phyloP scores from a whole-genome alignment of 352 stramenopile genomes.

The Discostella stelligera region DNA sequence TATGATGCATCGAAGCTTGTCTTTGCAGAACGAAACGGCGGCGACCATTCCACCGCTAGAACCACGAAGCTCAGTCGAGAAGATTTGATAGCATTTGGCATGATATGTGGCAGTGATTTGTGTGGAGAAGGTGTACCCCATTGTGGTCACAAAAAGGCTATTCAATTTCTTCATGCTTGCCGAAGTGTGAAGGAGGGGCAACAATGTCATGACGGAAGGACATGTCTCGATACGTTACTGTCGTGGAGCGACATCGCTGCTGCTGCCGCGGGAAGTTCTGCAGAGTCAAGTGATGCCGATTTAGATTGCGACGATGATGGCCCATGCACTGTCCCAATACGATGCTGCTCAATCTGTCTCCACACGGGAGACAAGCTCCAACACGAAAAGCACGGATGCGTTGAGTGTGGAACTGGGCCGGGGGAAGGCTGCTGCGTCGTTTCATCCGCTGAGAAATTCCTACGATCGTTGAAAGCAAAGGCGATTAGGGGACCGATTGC shows the following conservation, averaged over 20 bases:
- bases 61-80: slow-evolving; percentile 52
- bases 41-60: slow-evolving; percentile 20
- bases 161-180: slow-evolving; percentile 71
- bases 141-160: slow-evolving; percentile 68
- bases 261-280: neutral
- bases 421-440: slow-evolving; percentile 64
- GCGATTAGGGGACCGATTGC: slow-evolving; percentile 55
- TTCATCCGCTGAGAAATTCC: slow-evolving; percentile 53
- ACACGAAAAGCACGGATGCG: slow-evolving; percentile 73
- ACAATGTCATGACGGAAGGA: slow-evolving; percentile 18
- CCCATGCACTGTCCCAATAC: slow-evolving; percentile 22
- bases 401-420: slow-evolving; percentile 64
- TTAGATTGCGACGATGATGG: slow-evolving; percentile 34
- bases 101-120: slow-evolving; percentile 75
- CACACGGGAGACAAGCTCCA: slow-evolving; percentile 59
- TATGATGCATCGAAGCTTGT: slow-evolving; percentile 53
- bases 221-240: slow-evolving; percentile 56
- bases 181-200: slow-evolving; percentile 49
- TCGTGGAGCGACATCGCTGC: slow-evolving; percentile 43
- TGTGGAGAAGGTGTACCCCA: slow-evolving; percentile 60
- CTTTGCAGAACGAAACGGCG: neutral
- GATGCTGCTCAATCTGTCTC: slow-evolving; percentile 61
- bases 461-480: slow-evolving; percentile 54
- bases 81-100: slow-evolving; percentile 75
- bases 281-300: slow-evolving; percentile 11